Percentiles rank a stretch among this genome's conserved stretches.
Evolutionary conservation across 352 stramenopile genomes (phyloP).

Genomic region (Phytophthora quininea): DNA sequence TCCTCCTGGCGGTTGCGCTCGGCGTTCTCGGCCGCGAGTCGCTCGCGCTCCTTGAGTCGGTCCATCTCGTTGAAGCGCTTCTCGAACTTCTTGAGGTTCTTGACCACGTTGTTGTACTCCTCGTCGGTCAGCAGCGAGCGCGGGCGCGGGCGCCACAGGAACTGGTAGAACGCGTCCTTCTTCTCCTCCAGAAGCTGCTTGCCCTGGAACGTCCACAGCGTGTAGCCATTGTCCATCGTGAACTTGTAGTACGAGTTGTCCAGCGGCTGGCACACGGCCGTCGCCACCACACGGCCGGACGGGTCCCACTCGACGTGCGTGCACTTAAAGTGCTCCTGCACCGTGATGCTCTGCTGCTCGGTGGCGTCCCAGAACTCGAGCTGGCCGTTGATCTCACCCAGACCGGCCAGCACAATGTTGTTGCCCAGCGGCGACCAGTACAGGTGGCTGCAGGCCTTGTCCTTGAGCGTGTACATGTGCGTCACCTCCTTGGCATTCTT

Average conservation of each 20-base stretch:
- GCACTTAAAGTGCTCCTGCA: slow-evolving; percentile 98
- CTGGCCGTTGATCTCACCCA: slow-evolving; percentile 95
- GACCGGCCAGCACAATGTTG: slow-evolving; percentile 94
- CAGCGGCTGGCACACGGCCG: slow-evolving; percentile 95
- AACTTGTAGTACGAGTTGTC: slow-evolving; percentile 97
- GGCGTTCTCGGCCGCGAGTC: slow-evolving; percentile 60
- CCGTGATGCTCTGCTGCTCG: slow-evolving; percentile 92
- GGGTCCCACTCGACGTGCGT: slow-evolving; percentile 99
- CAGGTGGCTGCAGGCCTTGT: slow-evolving; percentile 95
- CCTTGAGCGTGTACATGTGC: slow-evolving; percentile 94
- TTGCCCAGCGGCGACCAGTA: slow-evolving; percentile 96
- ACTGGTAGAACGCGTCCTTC: slow-evolving; percentile 98
- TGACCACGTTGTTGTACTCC: slow-evolving; percentile 95
- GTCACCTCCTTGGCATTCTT: slow-evolving; percentile 90
- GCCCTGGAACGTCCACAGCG: slow-evolving; percentile 98
- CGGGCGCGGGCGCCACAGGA: slow-evolving; percentile 91
- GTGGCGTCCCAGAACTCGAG: slow-evolving; percentile 99
- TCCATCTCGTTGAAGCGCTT: slow-evolving; percentile 91
- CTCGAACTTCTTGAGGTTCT: slow-evolving; percentile 98
- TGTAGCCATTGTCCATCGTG: slow-evolving; percentile 99
- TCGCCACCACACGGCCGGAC: slow-evolving; percentile 94
- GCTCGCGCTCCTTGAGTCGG: slow-evolving; percentile 83
- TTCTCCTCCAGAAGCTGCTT: slow-evolving; percentile 94
- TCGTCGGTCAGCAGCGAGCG: slow-evolving; percentile 92
- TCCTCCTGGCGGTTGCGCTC: slow-evolving; percentile 74